Percentiles rank a stretch among this genome's conserved stretches.
Evolutionary conservation across 441 rosid species (phyloP).

Genomic region (Populus hybrid): DNA sequence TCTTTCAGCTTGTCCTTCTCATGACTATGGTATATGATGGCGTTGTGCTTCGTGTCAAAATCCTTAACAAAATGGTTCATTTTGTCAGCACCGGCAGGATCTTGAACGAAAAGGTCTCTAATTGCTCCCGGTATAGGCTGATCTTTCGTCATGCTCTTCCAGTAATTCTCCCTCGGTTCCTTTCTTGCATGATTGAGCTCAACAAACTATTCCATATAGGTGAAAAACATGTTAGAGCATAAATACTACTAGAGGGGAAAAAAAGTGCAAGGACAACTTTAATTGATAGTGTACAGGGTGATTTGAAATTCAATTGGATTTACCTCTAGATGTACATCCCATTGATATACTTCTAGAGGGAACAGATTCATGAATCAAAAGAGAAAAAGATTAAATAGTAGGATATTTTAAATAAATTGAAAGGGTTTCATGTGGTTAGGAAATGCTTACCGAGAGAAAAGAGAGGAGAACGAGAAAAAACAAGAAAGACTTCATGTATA

Average conservation of each 20-base stretch:
- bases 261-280: not conserved
- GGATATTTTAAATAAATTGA: not conserved
- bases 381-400: not conserved
- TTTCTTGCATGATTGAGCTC: constrained; percentile 28
- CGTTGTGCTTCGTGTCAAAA: constrained; percentile 23
- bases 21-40: constrained; percentile 33
- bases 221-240: not conserved
- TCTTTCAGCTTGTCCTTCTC: constrained; percentile 8
- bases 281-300: not conserved
- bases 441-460: constrained; percentile 27
- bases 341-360: not conserved
- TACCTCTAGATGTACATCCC: not conserved
- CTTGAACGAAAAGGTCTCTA: constrained; percentile 15
- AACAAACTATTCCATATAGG: constrained; percentile 8
- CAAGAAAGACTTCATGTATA: constrained; percentile 25
- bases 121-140: constrained; percentile 33
- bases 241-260: not conserved
- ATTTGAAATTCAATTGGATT: not conserved
- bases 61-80: constrained; percentile 25
- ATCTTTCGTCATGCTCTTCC: constrained; percentile 34
- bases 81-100: constrained; percentile 6
- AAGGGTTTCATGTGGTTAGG: too few relatives aligned
- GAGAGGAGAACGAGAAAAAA: constrained; percentile 20
- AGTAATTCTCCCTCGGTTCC: constrained; percentile 28
- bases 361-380: not conserved